phyloP scores from a whole-genome alignment of 1,139 yeast genomes.

The Suhomyces guaymorum region DNA sequence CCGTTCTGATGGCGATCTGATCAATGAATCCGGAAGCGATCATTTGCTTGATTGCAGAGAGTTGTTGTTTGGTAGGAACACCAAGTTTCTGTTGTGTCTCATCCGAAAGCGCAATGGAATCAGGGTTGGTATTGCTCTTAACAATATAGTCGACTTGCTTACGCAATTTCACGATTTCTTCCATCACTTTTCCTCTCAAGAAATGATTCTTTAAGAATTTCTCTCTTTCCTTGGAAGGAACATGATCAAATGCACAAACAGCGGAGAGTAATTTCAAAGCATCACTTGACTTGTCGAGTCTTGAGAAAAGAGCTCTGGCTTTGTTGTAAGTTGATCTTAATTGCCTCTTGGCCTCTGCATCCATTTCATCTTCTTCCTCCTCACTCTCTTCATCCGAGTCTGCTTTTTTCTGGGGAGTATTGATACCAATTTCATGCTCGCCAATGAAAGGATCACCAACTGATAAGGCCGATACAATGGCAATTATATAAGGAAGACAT shows the following conservation, averaged over 20 bases:
- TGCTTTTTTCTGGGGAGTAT: slow-evolving; percentile 17
- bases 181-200: slow-evolving; percentile 71
- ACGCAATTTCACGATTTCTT: slow-evolving; percentile 79
- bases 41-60: slow-evolving; percentile 85
- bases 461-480: slow-evolving; percentile 87
- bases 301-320: slow-evolving; percentile 60
- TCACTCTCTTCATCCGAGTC: slow-evolving; percentile 33
- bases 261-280: slow-evolving; percentile 76
- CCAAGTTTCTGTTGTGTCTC: slow-evolving; percentile 53
- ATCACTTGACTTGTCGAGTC: slow-evolving; percentile 73
- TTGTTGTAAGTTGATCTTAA: slow-evolving; percentile 52
- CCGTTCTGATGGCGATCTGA: slow-evolving; percentile 85
- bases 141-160: slow-evolving; percentile 78
- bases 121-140: slow-evolving; percentile 59
- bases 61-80: slow-evolving; percentile 69
- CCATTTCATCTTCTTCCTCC: slow-evolving; percentile 30
- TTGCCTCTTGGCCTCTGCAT: slow-evolving; percentile 41
- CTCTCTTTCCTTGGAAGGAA: slow-evolving; percentile 46
- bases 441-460: slow-evolving; percentile 90
- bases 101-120: slow-evolving; percentile 50
- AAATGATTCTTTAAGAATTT: slow-evolving; percentile 61
- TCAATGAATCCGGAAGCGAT: slow-evolving; percentile 91
- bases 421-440: slow-evolving; percentile 69
- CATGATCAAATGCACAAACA: slow-evolving; percentile 85
- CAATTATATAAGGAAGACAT: slow-evolving; percentile 83